A percentile compares a stretch with the other conserved stretches of the same genome.
Evolutionary conservation across 768 basidiomycete species (phyloP).

Genomic region (Leccinum incarnatum): DNA sequence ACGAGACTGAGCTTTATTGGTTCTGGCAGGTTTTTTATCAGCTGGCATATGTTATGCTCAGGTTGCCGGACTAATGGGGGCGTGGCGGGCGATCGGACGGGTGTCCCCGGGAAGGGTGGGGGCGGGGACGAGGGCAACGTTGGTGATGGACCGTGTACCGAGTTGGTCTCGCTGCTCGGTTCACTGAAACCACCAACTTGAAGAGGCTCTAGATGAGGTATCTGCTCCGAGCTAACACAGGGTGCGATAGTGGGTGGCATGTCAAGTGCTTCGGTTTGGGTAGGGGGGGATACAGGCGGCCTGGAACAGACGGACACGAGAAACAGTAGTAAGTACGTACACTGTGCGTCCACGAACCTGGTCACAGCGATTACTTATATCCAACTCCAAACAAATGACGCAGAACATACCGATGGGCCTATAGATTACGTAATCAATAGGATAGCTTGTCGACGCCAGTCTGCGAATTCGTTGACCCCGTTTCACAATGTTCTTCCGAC

Average conservation of each 20-base stretch:
- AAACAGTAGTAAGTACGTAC: not conserved
- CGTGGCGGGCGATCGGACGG: not conserved
- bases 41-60: not conserved
- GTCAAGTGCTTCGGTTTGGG: not conserved
- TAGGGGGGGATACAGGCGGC: not conserved
- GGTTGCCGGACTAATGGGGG: not conserved
- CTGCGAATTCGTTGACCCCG: not conserved
- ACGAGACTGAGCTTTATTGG: slow-evolving; percentile 29
- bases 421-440: not conserved
- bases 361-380: not conserved
- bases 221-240: slow-evolving; percentile 8
- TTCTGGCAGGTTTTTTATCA: slow-evolving; percentile 1
- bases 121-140: not conserved
- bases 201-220: slow-evolving; percentile 25
- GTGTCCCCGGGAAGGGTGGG: not conserved
- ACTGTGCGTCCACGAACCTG: not conserved
- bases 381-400: not conserved
- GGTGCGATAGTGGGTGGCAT: slow-evolving; percentile 14
- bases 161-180: slow-evolving; percentile 7
- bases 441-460: not conserved
- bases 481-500: not conserved
- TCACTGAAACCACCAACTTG: not conserved
- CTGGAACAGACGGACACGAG: not conserved
- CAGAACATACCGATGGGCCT: not conserved
- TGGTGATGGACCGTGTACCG: slow-evolving; percentile 5